Percentiles rank a stretch among this genome's conserved stretches.
Conservation (phyloP, 495 filamentous ascomycete species). For the Cudoniella acicularis region DNA sequence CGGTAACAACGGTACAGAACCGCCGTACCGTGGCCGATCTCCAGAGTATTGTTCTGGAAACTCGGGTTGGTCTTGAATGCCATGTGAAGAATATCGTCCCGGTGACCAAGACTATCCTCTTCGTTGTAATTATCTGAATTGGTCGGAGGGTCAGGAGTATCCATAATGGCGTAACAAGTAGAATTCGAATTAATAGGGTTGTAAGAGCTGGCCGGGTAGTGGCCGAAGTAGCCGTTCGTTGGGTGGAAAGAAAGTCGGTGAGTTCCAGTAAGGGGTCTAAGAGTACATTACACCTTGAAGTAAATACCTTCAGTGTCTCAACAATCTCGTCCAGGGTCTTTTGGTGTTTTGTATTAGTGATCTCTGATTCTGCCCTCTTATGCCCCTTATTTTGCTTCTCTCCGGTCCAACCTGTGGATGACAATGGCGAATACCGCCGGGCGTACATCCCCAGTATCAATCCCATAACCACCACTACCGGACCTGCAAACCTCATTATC, state of each 20-base stretch:
- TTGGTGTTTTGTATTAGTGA: slow-evolving; percentile 61
- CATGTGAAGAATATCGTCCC: slow-evolving; percentile 85
- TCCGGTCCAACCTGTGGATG: slow-evolving; percentile 70
- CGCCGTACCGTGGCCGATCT: slow-evolving; percentile 71
- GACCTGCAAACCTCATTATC: slow-evolving; percentile 74
- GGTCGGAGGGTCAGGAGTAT: slow-evolving; percentile 71
- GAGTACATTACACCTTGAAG: slow-evolving; percentile 83
- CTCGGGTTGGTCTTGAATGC: slow-evolving; percentile 83
- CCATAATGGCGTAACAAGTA: slow-evolving; percentile 87
- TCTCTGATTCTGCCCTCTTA: slow-evolving; percentile 56
- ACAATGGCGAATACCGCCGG: slow-evolving; percentile 83
- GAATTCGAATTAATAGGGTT: slow-evolving; percentile 81
- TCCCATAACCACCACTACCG: slow-evolving; percentile 70
- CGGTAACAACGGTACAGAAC: slow-evolving; percentile 66
- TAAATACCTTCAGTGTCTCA: slow-evolving; percentile 84
- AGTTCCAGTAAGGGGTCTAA: slow-evolving; percentile 82
- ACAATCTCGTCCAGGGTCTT: slow-evolving; percentile 95
- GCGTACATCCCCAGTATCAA: slow-evolving; percentile 92
- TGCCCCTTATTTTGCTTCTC: slow-evolving; percentile 42
- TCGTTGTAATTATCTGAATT: slow-evolving; percentile 79
- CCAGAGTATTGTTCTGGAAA: slow-evolving; percentile 87
- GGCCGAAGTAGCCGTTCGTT: slow-evolving; percentile 84
- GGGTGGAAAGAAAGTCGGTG: slow-evolving; percentile 91
- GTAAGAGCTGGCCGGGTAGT: slow-evolving; percentile 91
- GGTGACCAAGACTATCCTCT: slow-evolving; percentile 70